phyloP scores from a whole-genome alignment of 2,329 filamentous ascomycete species.

The Xylariaceae sp. region DNA sequence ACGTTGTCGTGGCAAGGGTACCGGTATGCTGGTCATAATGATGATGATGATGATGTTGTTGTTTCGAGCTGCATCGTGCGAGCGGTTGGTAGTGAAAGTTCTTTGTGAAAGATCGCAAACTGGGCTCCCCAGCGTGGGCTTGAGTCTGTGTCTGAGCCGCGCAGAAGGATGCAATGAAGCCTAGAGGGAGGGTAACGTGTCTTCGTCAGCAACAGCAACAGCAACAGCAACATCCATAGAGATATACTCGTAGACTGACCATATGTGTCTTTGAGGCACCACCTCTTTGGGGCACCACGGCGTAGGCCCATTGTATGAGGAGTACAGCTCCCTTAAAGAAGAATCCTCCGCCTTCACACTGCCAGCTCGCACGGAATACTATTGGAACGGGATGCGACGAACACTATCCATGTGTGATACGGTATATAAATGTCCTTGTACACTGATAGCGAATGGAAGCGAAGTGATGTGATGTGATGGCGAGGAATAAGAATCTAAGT shows the following conservation, averaged over 20 bases:
- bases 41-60: conserved; percentile 2
- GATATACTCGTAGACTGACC: conserved; percentile 34
- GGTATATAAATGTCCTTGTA: no score
- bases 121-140: neutral
- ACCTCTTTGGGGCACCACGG: conserved; percentile 36
- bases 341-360: neutral
- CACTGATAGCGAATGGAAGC: no score
- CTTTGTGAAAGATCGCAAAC: conserved; percentile 13
- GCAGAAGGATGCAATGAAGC: conserved; percentile 44
- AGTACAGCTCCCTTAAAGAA: neutral
- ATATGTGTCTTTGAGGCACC: conserved; percentile 45
- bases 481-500: no score
- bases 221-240: neutral
- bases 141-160: conserved; percentile 32
- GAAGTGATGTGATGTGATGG: no score
- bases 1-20: neutral
- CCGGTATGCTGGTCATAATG: conserved; percentile 16
- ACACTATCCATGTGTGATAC: no score
- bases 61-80: conserved; percentile 3
- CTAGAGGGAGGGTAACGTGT: conserved; percentile 26
- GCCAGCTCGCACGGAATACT: no score
- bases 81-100: conserved; percentile 19
- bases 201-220: conserved; percentile 11
- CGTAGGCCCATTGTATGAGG: conserved; percentile 34
- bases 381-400: no score